Percentiles rank a stretch among this genome's conserved stretches.
Conservation (phyloP, 148 eudicot species). For the Chenopodium formosanum region DNA sequence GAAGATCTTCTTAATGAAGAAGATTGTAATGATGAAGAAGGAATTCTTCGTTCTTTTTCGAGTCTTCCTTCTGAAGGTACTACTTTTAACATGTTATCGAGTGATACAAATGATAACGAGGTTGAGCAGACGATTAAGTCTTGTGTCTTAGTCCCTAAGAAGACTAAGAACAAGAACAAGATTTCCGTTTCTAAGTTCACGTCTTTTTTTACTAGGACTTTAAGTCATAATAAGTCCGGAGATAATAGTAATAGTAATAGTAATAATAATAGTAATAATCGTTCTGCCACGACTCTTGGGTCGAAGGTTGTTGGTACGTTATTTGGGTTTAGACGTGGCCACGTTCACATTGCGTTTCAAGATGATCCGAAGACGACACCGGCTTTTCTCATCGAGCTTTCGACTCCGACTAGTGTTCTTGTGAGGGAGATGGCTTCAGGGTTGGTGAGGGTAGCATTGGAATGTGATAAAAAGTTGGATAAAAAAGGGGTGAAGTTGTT, state of each 20-base stretch:
- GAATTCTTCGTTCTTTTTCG: constrained; percentile 42
- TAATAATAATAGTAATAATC: background rate
- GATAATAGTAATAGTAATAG: background rate
- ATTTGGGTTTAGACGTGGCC: constrained; percentile 63
- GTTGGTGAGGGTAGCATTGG: constrained; percentile 69
- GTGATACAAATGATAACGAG: background rate
- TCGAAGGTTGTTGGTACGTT: constrained; percentile 60
- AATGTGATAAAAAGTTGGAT: constrained; percentile 52
- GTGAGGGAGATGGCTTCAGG: constrained; percentile 78
- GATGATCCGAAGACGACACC: constrained; percentile 42
- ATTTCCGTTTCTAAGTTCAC: constrained; percentile 53
- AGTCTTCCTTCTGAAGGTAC: constrained; percentile 22
- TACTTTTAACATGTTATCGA: background rate
- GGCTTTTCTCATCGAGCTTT: constrained; percentile 52
- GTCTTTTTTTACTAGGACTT: constrained; percentile 40
- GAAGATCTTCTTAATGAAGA: constrained; percentile 14
- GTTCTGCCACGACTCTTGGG: constrained; percentile 39
- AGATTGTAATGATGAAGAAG: constrained; percentile 38
- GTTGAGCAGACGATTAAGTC: constrained; percentile 15
- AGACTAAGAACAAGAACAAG: constrained; percentile 29
- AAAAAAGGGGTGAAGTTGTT: constrained; percentile 45
- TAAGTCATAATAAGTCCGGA: constrained; percentile 14
- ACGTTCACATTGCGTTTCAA: constrained; percentile 65
- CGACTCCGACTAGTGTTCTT: constrained; percentile 48
- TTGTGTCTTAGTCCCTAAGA: constrained; percentile 7